A percentile compares a stretch with the other conserved stretches of the same genome.
These are phyloP conservation scores for Taiozyma sp. DNA, from an alignment of 1,139 yeast genomes.

Conservation along the genomic window DNA sequence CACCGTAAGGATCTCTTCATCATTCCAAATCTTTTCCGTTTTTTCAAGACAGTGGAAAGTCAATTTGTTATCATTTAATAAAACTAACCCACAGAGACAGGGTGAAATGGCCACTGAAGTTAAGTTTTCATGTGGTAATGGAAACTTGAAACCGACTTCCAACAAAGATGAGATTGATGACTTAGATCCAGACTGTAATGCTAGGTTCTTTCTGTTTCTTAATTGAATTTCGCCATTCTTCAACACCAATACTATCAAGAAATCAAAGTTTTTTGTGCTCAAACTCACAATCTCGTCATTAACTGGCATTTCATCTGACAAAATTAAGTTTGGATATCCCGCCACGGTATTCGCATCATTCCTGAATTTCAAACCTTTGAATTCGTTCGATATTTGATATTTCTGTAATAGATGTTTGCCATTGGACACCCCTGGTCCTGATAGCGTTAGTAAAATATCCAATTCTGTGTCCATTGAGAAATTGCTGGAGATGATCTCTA, in stretches of 20 bases:
- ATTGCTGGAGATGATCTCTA: slow-evolving; percentile 42
- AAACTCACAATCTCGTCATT: slow-evolving; percentile 16
- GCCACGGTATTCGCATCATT: slow-evolving; percentile 14
- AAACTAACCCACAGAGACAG: slow-evolving; percentile 44
- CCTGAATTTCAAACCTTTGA: slow-evolving; percentile 17
- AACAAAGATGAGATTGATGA: slow-evolving; percentile 38
- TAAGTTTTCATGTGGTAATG: slow-evolving; percentile 30
- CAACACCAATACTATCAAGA: slow-evolving; percentile 27
- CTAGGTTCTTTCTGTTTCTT: slow-evolving; percentile 33
- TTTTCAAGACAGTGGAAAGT: slow-evolving; percentile 16
- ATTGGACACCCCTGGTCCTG: slow-evolving; percentile 14
- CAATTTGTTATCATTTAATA: slow-evolving; percentile 25
- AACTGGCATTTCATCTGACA: slow-evolving; percentile 11
- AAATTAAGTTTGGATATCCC: slow-evolving; percentile 16
- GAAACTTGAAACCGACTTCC: slow-evolving; percentile 55
- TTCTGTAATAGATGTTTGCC: slow-evolving; percentile 19
- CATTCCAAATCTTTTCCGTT: slow-evolving; percentile 3
- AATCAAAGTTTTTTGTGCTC: slow-evolving; percentile 24
- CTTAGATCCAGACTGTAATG: slow-evolving; percentile 8
- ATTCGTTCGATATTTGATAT: slow-evolving; percentile 19
- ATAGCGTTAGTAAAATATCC: slow-evolving; percentile 28
- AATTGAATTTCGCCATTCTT: slow-evolving; percentile 40
- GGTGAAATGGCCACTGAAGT: slow-evolving; percentile 49
- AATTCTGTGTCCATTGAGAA: slow-evolving; percentile 26
- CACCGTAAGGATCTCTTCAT: slow-evolving; percentile 24